Conservation (phyloP, 1,284 basidiomycete genomes). For the Hypsizygus ulmarius region DNA sequence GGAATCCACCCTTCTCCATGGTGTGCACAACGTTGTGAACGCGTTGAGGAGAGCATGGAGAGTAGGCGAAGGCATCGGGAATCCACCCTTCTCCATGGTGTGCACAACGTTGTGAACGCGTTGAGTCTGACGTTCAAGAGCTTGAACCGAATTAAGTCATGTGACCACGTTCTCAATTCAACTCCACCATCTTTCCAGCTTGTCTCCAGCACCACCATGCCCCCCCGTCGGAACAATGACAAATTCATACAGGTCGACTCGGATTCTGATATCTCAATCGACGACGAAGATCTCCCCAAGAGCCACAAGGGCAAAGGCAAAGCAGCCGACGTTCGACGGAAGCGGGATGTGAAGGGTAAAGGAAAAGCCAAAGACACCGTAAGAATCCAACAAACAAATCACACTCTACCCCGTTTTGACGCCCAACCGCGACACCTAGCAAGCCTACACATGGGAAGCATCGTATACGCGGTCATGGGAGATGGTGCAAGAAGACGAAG, state of each 20-base stretch:
- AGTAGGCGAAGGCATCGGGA: too few relatives aligned
- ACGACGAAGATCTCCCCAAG: conserved; percentile 37
- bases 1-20: conserved; percentile 13
- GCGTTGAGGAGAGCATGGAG: neutral
- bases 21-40: conserved; percentile 12
- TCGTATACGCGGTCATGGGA: conserved; percentile 96
- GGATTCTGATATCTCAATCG: conserved; percentile 49
- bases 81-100: conserved; percentile 14
- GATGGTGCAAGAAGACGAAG: conserved; percentile 93
- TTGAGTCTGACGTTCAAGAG: neutral
- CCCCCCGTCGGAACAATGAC: conserved; percentile 31
- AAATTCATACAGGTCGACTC: conserved; percentile 47
- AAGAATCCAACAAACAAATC: conserved; percentile 13
- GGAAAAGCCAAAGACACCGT: conserved; percentile 46
- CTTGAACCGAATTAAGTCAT: too few relatives aligned
- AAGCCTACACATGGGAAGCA: conserved; percentile 94
- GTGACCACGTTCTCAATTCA: too few relatives aligned
- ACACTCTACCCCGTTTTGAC: conserved; percentile 3
- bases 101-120: conserved; percentile 12
- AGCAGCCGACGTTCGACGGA: conserved; percentile 34
- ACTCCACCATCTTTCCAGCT: too few relatives aligned
- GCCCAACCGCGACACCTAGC: conserved; percentile 37
- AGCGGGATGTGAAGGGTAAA: conserved; percentile 45
- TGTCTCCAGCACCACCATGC: conserved; percentile 22
- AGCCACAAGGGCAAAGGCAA: conserved; percentile 40